Evolutionary conservation across 495 filamentous ascomycete genomes (phyloP).

Genomic region (Aspergillus indologenus): DNA sequence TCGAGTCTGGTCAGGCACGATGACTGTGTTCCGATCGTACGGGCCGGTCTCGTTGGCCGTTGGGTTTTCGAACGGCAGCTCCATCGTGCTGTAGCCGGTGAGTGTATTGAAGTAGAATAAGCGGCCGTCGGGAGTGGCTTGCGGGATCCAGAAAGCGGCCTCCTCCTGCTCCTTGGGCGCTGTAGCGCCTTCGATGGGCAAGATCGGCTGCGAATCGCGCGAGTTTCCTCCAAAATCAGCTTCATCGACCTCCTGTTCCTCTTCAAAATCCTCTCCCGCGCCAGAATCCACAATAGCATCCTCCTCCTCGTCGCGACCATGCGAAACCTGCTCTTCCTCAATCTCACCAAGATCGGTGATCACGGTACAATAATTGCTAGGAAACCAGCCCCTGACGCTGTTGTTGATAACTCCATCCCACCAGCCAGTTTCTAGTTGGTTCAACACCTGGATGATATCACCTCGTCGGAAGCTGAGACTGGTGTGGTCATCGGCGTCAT

Average conservation of each 20-base stretch:
- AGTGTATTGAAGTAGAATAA: slow-evolving; percentile 98
- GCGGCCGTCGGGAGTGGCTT: slow-evolving; percentile 88
- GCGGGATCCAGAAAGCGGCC: slow-evolving; percentile 96
- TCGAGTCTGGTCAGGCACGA: slow-evolving; percentile 83
- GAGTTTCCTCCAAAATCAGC: slow-evolving; percentile 59
- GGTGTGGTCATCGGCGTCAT: slow-evolving; percentile 93
- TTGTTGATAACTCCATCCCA: slow-evolving; percentile 90
- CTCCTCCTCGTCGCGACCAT: slow-evolving; percentile 39
- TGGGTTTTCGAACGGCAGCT: slow-evolving; percentile 89
- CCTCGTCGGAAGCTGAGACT: slow-evolving; percentile 94
- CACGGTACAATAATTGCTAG: slow-evolving; percentile 94
- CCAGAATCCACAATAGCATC: slow-evolving; percentile 59
- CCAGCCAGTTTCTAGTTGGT: slow-evolving; percentile 96
- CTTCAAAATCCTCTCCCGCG: slow-evolving; percentile 64
- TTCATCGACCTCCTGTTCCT: slow-evolving; percentile 65
- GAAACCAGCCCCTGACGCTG: slow-evolving; percentile 94
- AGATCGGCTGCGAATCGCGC: slow-evolving; percentile 52
- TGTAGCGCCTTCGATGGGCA: slow-evolving; percentile 65
- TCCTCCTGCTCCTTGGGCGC: slow-evolving; percentile 72
- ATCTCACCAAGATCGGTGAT: slow-evolving; percentile 70
- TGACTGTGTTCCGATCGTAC: slow-evolving; percentile 80
- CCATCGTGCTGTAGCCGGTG: slow-evolving; percentile 88
- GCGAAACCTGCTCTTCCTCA: slow-evolving; percentile 28
- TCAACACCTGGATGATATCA: slow-evolving; percentile 96
- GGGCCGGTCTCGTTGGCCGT: slow-evolving; percentile 80